phyloP scores from a whole-genome alignment of 164 flowering plant genomes.

The Stephania yunnanensis region DNA sequence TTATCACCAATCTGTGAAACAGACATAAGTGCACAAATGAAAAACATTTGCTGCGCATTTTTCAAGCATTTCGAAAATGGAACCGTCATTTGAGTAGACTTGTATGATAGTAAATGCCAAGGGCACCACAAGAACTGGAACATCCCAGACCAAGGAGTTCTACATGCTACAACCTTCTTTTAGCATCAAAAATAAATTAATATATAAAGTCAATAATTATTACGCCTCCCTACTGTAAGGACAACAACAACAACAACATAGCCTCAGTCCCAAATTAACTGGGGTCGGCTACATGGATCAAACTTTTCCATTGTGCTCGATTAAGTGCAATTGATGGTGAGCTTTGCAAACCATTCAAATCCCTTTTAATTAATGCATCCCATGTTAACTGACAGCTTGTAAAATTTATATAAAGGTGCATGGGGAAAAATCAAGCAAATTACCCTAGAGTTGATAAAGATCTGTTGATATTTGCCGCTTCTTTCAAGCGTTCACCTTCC shows the following conservation, averaged over 20 bases:
- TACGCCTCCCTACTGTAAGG: too few relatives aligned
- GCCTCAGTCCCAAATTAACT: too few relatives aligned
- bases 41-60: background rate
- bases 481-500: constrained; percentile 89
- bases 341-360: too few relatives aligned
- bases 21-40: background rate
- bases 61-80: background rate
- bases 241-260: too few relatives aligned
- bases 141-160: too few relatives aligned
- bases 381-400: too few relatives aligned
- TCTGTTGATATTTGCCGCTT: constrained; percentile 91
- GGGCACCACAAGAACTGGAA: background rate
- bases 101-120: background rate
- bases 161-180: background rate
- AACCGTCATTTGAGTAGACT: background rate
- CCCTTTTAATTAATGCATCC: too few relatives aligned
- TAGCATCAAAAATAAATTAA: background rate
- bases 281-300: too few relatives aligned
- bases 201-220: too few relatives aligned
- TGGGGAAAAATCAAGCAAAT: constrained; percentile 6
- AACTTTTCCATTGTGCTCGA: too few relatives aligned
- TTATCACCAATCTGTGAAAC: constrained; percentile 64
- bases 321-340: too few relatives aligned
- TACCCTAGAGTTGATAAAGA: constrained; percentile 94
- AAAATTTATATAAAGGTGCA: background rate